These are phyloP conservation scores for Breynia disticha DNA, from an alignment of 441 rosid genomes.

Conservation along the genomic window DNA sequence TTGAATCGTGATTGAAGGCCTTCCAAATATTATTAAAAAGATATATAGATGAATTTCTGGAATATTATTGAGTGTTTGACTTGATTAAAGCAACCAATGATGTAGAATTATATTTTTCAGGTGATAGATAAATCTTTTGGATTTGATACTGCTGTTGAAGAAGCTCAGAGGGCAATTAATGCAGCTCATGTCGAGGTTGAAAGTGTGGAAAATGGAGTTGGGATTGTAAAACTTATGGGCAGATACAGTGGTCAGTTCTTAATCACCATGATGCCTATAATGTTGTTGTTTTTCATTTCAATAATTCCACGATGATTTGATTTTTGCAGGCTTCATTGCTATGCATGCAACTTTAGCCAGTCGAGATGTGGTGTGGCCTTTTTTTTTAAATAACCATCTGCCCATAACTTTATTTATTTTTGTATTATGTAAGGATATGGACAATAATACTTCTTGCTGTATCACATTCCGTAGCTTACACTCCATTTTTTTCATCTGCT, in stretches of 20 bases:
- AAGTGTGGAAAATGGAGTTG: slow-evolving; percentile 49
- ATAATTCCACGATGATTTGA: neutral
- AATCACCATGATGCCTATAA: no score
- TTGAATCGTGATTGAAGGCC: no score
- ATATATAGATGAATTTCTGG: no score
- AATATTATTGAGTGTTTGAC: no score
- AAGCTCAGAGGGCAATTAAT: slow-evolving; percentile 55
- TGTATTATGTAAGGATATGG: no score
- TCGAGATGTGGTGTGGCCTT: slow-evolving; percentile 61
- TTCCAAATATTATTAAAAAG: no score
- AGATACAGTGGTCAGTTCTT: slow-evolving; percentile 57
- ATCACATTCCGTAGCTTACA: no score
- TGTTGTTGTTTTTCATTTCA: no score
- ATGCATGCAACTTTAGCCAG: slow-evolving; percentile 80
- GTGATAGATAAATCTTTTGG: slow-evolving; percentile 57
- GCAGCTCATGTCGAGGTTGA: slow-evolving; percentile 57
- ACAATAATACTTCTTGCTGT: no score
- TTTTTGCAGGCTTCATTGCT: slow-evolving; percentile 64
- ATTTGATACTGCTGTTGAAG: slow-evolving; percentile 54
- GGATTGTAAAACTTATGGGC: slow-evolving; percentile 76
- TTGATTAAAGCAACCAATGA: no score
- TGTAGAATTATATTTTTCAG: slow-evolving; percentile 16
- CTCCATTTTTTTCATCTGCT: no score
- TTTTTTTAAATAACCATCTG: slow-evolving; percentile 8
- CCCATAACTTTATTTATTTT: slow-evolving; percentile 1